Percentiles rank a stretch among this genome's conserved stretches.
Evolutionary conservation across 1,284 basidiomycete genomes (phyloP).

Genomic region (Cryptococcus depauperatus): DNA sequence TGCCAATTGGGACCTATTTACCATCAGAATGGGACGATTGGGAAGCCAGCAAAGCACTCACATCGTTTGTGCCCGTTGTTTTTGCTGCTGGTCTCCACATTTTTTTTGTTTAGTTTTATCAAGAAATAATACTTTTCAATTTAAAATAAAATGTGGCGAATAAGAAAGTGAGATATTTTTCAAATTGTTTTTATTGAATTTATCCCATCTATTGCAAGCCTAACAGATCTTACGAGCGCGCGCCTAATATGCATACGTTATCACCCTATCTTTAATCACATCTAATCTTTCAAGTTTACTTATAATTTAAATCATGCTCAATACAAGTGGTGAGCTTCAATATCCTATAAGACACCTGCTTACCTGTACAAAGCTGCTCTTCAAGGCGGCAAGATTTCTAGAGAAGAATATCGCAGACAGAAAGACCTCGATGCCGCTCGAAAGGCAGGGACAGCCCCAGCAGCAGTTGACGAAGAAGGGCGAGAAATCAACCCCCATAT

Average conservation of each 20-base stretch:
- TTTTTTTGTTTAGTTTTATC: conserved; percentile 5
- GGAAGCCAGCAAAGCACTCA: conserved; percentile 22
- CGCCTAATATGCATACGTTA: no score
- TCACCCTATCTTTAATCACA: background rate
- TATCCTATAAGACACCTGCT: conserved; percentile 1
- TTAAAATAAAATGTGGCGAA: background rate
- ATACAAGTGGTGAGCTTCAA: conserved; percentile 8
- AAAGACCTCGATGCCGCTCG: conserved; percentile 94
- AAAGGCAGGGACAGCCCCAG: conserved; percentile 94
- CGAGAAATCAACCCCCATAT: conserved; percentile 97
- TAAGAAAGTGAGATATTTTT: conserved; percentile 1
- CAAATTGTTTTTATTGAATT: conserved; percentile 7
- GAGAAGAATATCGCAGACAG: conserved; percentile 85
- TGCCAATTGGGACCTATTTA: conserved; percentile 47
- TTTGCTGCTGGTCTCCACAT: conserved; percentile 79
- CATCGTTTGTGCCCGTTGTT: conserved; percentile 47
- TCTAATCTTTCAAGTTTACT: background rate
- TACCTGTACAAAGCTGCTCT: conserved; percentile 13
- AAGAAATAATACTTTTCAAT: no score
- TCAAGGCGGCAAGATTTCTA: conserved; percentile 66
- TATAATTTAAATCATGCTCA: conserved; percentile 14
- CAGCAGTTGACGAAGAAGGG: conserved; percentile 88
- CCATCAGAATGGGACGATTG: background rate
- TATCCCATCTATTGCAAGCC: conserved; percentile 1
- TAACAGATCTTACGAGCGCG: no score